A percentile compares a stretch with the other conserved stretches of the same genome.
Conservation (phyloP, 257 asterid genomes). For the Paraleonurus japonicus region DNA sequence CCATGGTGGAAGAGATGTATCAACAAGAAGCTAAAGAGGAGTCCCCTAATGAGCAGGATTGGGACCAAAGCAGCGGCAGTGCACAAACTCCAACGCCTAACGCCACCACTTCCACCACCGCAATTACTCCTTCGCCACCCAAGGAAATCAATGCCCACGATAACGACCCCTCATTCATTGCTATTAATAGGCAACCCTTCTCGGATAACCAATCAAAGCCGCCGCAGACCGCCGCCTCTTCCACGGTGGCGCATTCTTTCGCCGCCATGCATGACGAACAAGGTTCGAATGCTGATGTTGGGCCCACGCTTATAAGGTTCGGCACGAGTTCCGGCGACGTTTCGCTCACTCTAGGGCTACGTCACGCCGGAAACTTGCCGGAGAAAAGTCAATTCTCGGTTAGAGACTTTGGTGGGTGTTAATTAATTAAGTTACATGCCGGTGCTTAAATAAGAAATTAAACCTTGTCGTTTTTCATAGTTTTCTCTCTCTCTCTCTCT, state of each 20-base stretch:
- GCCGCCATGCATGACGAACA: slow-evolving; percentile 27
- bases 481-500: slow-evolving; percentile 7
- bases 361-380: slow-evolving; percentile 87
- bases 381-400: slow-evolving; percentile 71
- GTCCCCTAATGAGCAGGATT: neutral
- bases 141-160: slow-evolving; percentile 38
- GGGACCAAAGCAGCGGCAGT: slow-evolving; percentile 45
- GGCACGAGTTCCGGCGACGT: slow-evolving; percentile 82
- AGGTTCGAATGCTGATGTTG: slow-evolving; percentile 39
- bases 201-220: slow-evolving; percentile 36
- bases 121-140: slow-evolving; percentile 40
- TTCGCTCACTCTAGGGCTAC: slow-evolving; percentile 94
- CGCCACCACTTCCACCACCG: slow-evolving; percentile 34
- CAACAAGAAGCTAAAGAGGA: slow-evolving; percentile 90
- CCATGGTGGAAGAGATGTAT: slow-evolving; percentile 99
- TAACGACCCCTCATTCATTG: slow-evolving; percentile 56
- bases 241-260: slow-evolving; percentile 29
- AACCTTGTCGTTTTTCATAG: slow-evolving; percentile 10
- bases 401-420: slow-evolving; percentile 58
- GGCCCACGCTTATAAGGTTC: slow-evolving; percentile 59
- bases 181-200: slow-evolving; percentile 52
- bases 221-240: slow-evolving; percentile 11
- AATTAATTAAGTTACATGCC: slow-evolving; percentile 6
- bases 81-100: slow-evolving; percentile 69
- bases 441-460: slow-evolving; percentile 36